These are phyloP conservation scores for Dichotomocladium elegans DNA, from an alignment of 371 early-diverging fungal species.

Conservation along the genomic window DNA sequence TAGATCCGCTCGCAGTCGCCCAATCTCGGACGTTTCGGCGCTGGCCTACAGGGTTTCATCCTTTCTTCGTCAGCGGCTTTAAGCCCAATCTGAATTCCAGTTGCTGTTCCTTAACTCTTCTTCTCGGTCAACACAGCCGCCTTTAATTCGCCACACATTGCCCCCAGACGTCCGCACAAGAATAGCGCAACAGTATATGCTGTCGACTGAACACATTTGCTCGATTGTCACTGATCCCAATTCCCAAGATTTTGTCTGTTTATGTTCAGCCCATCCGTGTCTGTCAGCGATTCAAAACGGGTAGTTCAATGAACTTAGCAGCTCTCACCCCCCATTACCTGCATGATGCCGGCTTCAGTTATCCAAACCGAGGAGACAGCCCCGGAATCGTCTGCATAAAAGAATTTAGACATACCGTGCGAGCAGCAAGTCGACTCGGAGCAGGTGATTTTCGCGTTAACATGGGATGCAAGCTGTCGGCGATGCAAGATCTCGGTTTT, in stretches of 20 bases:
- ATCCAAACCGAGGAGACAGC: neutral
- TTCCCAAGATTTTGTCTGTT: no score
- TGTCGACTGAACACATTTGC: neutral
- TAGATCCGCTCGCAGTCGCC: neutral
- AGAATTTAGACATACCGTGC: neutral
- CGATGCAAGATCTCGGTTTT: neutral
- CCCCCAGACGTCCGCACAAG: neutral
- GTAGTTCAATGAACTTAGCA: neutral
- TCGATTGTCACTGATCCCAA: neutral
- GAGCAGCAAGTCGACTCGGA: neutral
- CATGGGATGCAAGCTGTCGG: neutral
- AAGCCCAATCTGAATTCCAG: no score
- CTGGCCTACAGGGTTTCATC: neutral
- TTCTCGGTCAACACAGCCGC: neutral
- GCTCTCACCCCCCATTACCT: neutral
- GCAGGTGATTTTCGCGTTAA: neutral
- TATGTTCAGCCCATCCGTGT: neutral
- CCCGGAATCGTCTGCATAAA: neutral
- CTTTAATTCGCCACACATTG: neutral
- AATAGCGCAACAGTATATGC: neutral
- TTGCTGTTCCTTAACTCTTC: no score
- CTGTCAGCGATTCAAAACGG: neutral
- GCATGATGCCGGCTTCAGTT: neutral
- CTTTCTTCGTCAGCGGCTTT: no score
- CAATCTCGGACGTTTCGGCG: neutral